phyloP scores from a whole-genome alignment of 495 filamentous ascomycete species.

The Hyaloscypha hepaticicola region DNA sequence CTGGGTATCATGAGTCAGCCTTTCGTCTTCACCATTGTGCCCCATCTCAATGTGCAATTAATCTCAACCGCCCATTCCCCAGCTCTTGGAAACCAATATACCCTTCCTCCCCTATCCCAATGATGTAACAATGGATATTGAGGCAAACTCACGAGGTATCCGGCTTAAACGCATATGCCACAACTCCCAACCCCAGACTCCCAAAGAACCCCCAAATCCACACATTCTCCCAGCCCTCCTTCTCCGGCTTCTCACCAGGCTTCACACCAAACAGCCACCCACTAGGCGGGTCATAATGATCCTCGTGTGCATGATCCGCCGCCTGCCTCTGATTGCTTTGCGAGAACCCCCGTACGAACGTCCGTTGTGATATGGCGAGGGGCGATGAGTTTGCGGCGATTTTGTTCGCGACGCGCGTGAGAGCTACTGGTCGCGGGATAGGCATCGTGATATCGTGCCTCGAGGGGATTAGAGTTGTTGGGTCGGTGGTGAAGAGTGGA shows the following conservation, averaged over 20 bases:
- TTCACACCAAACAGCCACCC: constrained; percentile 90
- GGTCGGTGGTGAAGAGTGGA: constrained; percentile 1
- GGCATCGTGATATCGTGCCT: constrained; percentile 32
- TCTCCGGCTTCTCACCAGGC: constrained; percentile 91
- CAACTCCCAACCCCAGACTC: constrained; percentile 66
- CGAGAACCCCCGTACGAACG: constrained; percentile 5
- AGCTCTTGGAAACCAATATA: neutral
- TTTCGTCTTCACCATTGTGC: neutral
- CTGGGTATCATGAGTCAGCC: constrained; percentile 44
- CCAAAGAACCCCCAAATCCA: constrained; percentile 90
- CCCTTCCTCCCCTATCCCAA: neutral
- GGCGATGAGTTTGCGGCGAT: constrained; percentile 14
- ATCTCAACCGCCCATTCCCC: no score
- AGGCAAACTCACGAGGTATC: constrained; percentile 85
- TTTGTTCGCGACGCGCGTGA: constrained; percentile 33
- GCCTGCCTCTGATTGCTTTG: neutral
- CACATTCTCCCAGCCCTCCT: constrained; percentile 92
- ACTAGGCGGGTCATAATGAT: constrained; percentile 84
- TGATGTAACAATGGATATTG: neutral
- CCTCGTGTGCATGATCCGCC: constrained; percentile 51
- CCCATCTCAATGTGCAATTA: no score
- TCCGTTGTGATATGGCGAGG: neutral
- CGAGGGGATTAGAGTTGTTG: constrained; percentile 1
- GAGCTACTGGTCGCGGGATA: constrained; percentile 35
- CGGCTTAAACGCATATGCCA: constrained; percentile 95